phyloP scores from a whole-genome alignment of 2,329 filamentous ascomycete species.

The Akanthomyces muscarius region DNA sequence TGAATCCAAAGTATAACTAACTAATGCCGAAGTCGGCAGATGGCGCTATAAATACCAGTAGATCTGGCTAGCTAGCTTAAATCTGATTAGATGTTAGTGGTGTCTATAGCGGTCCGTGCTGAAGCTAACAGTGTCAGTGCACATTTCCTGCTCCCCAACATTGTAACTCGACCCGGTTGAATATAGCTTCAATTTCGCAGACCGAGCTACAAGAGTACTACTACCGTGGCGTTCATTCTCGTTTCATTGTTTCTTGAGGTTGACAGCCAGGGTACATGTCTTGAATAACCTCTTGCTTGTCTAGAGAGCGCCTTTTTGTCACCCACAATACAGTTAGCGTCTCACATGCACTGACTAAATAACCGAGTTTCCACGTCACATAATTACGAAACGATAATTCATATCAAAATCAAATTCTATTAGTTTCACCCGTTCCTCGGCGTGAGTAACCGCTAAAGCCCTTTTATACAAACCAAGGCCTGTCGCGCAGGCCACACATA shows the following conservation, averaged over 20 bases:
- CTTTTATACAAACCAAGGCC: constrained; percentile 2
- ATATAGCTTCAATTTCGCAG: neutral
- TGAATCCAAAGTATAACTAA: neutral
- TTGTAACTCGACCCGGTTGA: neutral
- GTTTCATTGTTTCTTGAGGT: too few relatives aligned
- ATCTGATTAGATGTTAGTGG: constrained; percentile 8
- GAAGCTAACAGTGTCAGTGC: constrained; percentile 7
- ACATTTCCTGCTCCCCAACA: neutral
- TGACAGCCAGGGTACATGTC: too few relatives aligned
- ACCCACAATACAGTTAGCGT: too few relatives aligned
- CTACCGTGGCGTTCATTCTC: too few relatives aligned
- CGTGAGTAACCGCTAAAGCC: neutral
- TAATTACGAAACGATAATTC: neutral
- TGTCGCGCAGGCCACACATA: neutral
- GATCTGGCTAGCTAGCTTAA: constrained; percentile 4
- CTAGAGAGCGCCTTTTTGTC: too few relatives aligned
- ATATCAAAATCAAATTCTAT: neutral
- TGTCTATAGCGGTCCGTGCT: neutral
- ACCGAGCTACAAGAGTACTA: neutral
- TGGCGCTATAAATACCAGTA: neutral
- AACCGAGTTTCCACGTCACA: neutral
- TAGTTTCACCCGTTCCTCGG: neutral
- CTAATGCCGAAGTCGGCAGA: neutral
- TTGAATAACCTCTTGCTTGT: too few relatives aligned
- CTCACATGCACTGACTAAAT: too few relatives aligned